Evolutionary conservation across 768 basidiomycete genomes (phyloP).

Genomic region (Coprinellus micaceus): DNA sequence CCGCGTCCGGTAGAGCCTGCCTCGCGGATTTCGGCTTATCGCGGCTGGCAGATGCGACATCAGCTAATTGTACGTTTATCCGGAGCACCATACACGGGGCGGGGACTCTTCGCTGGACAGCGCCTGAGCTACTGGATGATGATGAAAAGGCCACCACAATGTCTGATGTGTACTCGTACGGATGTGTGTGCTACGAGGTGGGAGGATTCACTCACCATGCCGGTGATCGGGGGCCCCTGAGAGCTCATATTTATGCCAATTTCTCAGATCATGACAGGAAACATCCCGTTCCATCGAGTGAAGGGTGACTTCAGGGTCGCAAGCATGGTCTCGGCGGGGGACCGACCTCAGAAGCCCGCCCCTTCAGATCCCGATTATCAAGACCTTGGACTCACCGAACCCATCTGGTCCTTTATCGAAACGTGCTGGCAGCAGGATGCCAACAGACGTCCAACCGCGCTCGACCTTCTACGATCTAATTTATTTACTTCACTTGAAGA

Average conservation of each 20-base stretch:
- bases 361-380: background rate
- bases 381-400: background rate
- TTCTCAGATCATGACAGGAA: conserved; percentile 13
- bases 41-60: conserved; percentile 2
- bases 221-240: too few relatives aligned
- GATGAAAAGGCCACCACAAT: background rate
- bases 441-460: background rate
- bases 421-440: background rate
- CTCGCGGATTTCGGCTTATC: conserved; percentile 23
- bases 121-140: conserved; percentile 12
- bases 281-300: conserved; percentile 19
- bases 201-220: background rate
- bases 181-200: conserved; percentile 13
- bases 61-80: conserved; percentile 9
- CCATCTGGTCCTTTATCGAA: background rate
- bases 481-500: background rate
- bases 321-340: background rate
- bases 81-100: conserved; percentile 1
- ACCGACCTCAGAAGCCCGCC: background rate
- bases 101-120: conserved; percentile 14
- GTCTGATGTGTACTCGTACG: conserved; percentile 12
- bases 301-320: background rate
- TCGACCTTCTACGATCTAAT: background rate
- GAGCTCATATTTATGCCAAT: too few relatives aligned
- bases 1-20: conserved; percentile 15